Conservation (phyloP, 148 eudicot species). For the Heliamphora exappendiculata region DNA sequence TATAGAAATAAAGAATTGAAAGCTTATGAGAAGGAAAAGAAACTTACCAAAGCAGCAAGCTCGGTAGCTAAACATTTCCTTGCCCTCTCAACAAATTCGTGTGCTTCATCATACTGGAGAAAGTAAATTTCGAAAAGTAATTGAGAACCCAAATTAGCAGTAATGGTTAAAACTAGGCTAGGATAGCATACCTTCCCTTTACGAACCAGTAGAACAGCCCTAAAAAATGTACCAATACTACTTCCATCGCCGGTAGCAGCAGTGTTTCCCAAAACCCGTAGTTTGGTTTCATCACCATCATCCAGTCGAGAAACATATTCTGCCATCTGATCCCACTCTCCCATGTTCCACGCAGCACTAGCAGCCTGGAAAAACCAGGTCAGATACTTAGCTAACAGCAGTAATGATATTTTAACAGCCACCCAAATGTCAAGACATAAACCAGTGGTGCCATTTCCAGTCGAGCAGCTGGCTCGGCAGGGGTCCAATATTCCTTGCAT, state of each 20-base stretch:
- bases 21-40: conserved; percentile 6
- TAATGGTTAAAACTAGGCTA: not conserved
- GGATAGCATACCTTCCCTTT: conserved; percentile 58
- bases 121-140: conserved; percentile 4
- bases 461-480: conserved; percentile 88
- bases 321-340: conserved; percentile 99
- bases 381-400: not conserved
- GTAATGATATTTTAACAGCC: conserved; percentile 5
- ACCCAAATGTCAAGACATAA: conserved; percentile 12
- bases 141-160: not conserved
- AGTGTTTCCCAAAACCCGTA: conserved; percentile 74
- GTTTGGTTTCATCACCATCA: conserved; percentile 92
- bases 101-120: conserved; percentile 92
- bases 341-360: conserved; percentile 98
- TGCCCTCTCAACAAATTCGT: conserved; percentile 91
- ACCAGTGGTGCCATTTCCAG: conserved; percentile 99
- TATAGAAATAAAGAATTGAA: not conserved
- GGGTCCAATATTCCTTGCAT: conserved; percentile 89
- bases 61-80: conserved; percentile 96
- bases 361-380: conserved; percentile 58
- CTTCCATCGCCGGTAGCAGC: conserved; percentile 87
- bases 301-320: conserved; percentile 91
- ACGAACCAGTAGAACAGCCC: conserved; percentile 90
- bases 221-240: conserved; percentile 83
- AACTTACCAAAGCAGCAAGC: conserved; percentile 87